phyloP scores from a whole-genome alignment of 2,329 filamentous ascomycete species.

The Raffaelea albimanens region DNA sequence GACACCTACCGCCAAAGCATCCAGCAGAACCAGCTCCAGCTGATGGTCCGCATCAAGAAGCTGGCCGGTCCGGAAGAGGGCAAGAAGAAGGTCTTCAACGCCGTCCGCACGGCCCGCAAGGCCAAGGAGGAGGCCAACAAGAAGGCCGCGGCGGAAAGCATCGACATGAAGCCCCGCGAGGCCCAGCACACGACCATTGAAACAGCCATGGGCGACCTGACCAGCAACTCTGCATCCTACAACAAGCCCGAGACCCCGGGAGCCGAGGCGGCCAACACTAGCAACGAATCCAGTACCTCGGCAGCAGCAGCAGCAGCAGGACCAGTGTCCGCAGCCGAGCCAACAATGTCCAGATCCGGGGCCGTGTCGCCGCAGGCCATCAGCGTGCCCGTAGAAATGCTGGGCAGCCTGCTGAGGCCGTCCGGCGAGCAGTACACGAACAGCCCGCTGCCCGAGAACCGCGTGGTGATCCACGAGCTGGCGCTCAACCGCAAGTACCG shows the following conservation, averaged over 20 bases:
- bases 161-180: slow-evolving; percentile 62
- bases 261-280: neutral
- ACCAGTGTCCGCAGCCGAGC: too few relatives aligned
- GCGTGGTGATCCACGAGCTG: slow-evolving; percentile 68
- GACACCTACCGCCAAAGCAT: slow-evolving; percentile 74
- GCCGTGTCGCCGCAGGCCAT: neutral
- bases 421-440: slow-evolving; percentile 6
- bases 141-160: slow-evolving; percentile 41
- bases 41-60: slow-evolving; percentile 71
- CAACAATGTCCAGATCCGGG: too few relatives aligned
- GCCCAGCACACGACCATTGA: slow-evolving; percentile 34
- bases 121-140: slow-evolving; percentile 44
- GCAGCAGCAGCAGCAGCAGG: neutral
- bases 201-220: slow-evolving; percentile 28
- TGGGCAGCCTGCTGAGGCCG: neutral
- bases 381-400: neutral
- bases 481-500: slow-evolving; percentile 72
- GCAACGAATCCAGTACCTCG: neutral
- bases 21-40: slow-evolving; percentile 68
- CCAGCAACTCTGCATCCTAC: neutral
- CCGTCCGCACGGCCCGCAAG: slow-evolving; percentile 62
- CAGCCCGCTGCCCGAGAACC: slow-evolving; percentile 59
- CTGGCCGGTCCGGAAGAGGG: slow-evolving; percentile 63
- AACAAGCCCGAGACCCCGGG: too few relatives aligned
- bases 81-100: slow-evolving; percentile 63